Conservation (phyloP, 768 basidiomycete genomes). For the Mycena rosella region DNA sequence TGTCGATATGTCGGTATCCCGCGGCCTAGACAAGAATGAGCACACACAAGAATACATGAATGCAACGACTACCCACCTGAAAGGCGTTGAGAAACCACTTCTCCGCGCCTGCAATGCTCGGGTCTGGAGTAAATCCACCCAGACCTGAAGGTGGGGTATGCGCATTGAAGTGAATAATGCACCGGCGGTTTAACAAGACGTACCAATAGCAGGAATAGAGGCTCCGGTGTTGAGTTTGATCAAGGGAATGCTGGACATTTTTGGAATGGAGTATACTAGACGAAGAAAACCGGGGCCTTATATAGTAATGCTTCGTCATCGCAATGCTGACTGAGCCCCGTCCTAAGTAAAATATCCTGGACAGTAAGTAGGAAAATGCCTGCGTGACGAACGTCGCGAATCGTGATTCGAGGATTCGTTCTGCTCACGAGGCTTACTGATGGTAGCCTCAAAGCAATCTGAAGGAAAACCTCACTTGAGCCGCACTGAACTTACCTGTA, state of each 20-base stretch:
- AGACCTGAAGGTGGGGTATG: too few species aligned
- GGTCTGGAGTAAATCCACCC: constrained; percentile 42
- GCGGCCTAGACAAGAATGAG: constrained; percentile 42
- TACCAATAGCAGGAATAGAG: constrained; percentile 2
- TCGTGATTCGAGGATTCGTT: too few species aligned
- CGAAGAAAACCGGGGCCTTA: not conserved
- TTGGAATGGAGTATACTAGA: not conserved
- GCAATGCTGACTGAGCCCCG: too few species aligned
- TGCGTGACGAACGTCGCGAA: too few species aligned
- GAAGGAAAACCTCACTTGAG: too few species aligned
- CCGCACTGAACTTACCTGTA: too few species aligned
- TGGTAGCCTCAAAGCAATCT: too few species aligned
- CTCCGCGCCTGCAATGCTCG: constrained; percentile 50
- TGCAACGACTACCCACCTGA: constrained; percentile 42
- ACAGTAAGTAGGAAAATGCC: too few species aligned
- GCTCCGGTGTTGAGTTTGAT: constrained; percentile 23
- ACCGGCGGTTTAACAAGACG: not conserved
- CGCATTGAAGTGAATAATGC: too few species aligned
- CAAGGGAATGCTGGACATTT: constrained; percentile 7
- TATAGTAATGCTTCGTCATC: not conserved
- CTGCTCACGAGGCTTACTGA: too few species aligned
- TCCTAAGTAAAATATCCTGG: too few species aligned
- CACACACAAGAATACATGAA: not conserved
- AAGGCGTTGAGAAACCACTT: constrained; percentile 58
- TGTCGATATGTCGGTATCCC: constrained; percentile 59